Evolutionary conservation across 495 filamentous ascomycete genomes (phyloP).

Genomic region (Mytilinidion resinicola): DNA sequence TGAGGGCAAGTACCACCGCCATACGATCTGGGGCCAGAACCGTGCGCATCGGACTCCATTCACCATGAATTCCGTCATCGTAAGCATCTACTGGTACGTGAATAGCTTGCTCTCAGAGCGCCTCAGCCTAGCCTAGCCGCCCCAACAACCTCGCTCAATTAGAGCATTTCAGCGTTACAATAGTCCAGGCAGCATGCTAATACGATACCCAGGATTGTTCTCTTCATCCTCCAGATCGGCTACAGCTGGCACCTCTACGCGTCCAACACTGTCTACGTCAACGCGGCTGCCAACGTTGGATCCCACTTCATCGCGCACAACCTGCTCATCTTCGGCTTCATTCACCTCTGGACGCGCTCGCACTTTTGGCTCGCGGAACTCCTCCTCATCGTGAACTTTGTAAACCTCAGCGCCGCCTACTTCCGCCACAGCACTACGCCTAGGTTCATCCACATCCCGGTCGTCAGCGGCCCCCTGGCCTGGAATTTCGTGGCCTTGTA

Average conservation of each 20-base stretch:
- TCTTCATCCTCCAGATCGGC: slow-evolving; percentile 66
- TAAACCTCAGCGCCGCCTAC: slow-evolving; percentile 70
- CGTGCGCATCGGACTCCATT: slow-evolving; percentile 61
- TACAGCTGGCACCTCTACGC: slow-evolving; percentile 75
- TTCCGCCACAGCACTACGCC: slow-evolving; percentile 64
- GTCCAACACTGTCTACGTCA: slow-evolving; percentile 50
- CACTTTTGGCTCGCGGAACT: slow-evolving; percentile 68
- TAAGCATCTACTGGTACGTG: slow-evolving; percentile 68
- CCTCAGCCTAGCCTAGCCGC: neutral
- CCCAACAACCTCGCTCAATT: neutral
- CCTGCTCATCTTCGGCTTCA: slow-evolving; percentile 67
- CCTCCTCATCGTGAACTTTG: slow-evolving; percentile 69
- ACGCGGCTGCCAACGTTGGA: slow-evolving; percentile 67
- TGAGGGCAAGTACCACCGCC: slow-evolving; percentile 46
- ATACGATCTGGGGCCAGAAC: slow-evolving; percentile 65
- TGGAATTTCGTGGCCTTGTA: slow-evolving; percentile 79
- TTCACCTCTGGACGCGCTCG: slow-evolving; percentile 72
- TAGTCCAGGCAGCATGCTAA: too few species aligned
- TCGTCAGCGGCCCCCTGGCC: slow-evolving; percentile 69
- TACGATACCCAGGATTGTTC: slow-evolving; percentile 50
- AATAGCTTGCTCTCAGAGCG: neutral
- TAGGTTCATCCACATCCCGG: slow-evolving; percentile 64
- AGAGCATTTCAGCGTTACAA: neutral
- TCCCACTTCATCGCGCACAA: slow-evolving; percentile 83
- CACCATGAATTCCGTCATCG: slow-evolving; percentile 62